Evolutionary conservation across 2,329 filamentous ascomycete genomes (phyloP), one percentile per base, ranked within the genome.

Genomic region (Kalmusia sp.): DNA sequence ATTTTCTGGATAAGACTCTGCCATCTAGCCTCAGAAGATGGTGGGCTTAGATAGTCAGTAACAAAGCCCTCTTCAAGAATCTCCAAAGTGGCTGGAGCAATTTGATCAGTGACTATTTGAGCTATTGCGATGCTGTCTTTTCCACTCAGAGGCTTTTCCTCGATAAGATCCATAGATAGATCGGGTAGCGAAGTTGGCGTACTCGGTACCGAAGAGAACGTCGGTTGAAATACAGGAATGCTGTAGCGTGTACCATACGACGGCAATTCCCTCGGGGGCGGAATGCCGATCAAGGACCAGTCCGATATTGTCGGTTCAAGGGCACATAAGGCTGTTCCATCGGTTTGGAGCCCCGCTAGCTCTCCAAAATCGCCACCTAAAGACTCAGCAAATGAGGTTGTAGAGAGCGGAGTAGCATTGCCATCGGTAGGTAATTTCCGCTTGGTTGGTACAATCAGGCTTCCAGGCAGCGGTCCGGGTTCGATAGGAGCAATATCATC

Each of bases 21-120:
- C 57, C 69, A 67, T 21, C 58, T 58, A 24, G 51, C 52, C 38
- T 69, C 66, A 6, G 52, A 12, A 67, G 76, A 53, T 14, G 44
- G n/a, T 22, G 15, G 31, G 1, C 15, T 11, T 8, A 24, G 8
- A 33, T 12, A 6, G n/a, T 14, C 4, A 19, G 15, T 4, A 14
- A 12, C 6, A n/a, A 30, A 2, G 17, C 64, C 49, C 24, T 73
- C 67, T 9, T 63, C 58, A 7, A 73, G 59, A 14, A 74, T 46
- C 44, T 74, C 70, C 8, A 73, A 57, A 1, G 74, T 78, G 4
- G 85, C 82, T 8, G 80, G 84, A 2, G 84, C 80, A 19, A 87
- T 82, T 67, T 92, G 89, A 54, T 90, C 87, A 2, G 87, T 87
- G n/a, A 91, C 74, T 31, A 91, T 83, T 63, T 91, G 89, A 0